Conservation (phyloP, 2,329 filamentous ascomycete species). For the Diaporthe citrichinensis region DNA sequence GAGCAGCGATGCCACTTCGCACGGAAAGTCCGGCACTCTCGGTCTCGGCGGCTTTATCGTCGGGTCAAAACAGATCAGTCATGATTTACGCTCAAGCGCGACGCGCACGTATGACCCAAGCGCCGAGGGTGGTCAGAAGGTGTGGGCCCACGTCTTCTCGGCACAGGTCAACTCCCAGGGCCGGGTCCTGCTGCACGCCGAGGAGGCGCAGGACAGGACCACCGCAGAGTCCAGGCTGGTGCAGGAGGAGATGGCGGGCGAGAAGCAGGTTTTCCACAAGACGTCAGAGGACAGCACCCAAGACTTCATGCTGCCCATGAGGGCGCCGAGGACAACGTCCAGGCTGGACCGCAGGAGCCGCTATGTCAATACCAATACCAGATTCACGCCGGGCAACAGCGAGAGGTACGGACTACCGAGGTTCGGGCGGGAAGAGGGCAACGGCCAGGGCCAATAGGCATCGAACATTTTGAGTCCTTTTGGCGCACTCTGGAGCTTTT, state of each 20-base stretch:
- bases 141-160: slow-evolving; percentile 61
- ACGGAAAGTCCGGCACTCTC: slow-evolving; percentile 55
- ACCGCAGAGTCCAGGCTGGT: slow-evolving; percentile 57
- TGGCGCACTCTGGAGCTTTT: background rate
- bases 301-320: slow-evolving; percentile 48
- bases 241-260: slow-evolving; percentile 60
- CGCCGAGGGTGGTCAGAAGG: slow-evolving; percentile 67
- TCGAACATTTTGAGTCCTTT: background rate
- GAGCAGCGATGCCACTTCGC: background rate
- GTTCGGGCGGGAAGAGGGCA: background rate
- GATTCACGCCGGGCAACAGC: background rate
- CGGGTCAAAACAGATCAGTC: slow-evolving; percentile 49
- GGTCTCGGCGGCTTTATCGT: slow-evolving; percentile 70
- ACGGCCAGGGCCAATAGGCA: background rate
- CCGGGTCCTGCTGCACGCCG: slow-evolving; percentile 61
- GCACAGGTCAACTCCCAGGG: slow-evolving; percentile 66
- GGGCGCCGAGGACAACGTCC: background rate
- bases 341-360: background rate
- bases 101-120: slow-evolving; percentile 60
- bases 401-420: background rate
- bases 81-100: background rate
- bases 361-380: background rate
- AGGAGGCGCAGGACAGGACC: slow-evolving; percentile 49
- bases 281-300: slow-evolving; percentile 41
- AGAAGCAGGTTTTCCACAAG: slow-evolving; percentile 52